Conservation (phyloP, 2,329 filamentous ascomycete species). For the Fusarium metavorans region DNA sequence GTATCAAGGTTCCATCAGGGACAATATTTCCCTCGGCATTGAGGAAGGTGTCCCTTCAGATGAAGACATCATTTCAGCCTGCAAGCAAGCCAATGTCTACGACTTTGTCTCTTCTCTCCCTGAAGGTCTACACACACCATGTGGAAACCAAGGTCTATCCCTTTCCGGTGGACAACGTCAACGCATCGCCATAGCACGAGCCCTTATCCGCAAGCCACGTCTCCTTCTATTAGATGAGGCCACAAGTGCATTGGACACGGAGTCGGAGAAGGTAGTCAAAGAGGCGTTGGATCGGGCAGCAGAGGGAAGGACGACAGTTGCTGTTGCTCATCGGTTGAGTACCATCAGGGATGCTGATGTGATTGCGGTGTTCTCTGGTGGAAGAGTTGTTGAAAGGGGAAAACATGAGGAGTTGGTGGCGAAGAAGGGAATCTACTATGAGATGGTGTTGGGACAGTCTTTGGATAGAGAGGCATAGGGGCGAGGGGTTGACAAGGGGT, state of each 20-base stretch:
- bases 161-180: slow-evolving; percentile 81
- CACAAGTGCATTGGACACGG: slow-evolving; percentile 72
- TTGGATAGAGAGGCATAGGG: slow-evolving; percentile 50
- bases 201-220: slow-evolving; percentile 73
- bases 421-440: slow-evolving; percentile 61
- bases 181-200: slow-evolving; percentile 78
- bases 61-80: slow-evolving; percentile 61
- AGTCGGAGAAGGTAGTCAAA: slow-evolving; percentile 75
- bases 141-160: slow-evolving; percentile 75
- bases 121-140: slow-evolving; percentile 71
- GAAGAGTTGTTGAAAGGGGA: slow-evolving; percentile 67
- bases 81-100: slow-evolving; percentile 66
- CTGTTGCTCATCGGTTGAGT: slow-evolving; percentile 72
- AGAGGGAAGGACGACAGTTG: slow-evolving; percentile 65
- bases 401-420: slow-evolving; percentile 69
- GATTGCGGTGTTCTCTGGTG: slow-evolving; percentile 69
- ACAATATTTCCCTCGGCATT: slow-evolving; percentile 66
- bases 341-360: slow-evolving; percentile 69
- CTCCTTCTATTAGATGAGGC: slow-evolving; percentile 81
- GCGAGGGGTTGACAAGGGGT: not conserved
- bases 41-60: slow-evolving; percentile 47
- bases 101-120: slow-evolving; percentile 68
- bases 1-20: slow-evolving; percentile 64
- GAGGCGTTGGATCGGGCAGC: slow-evolving; percentile 65
- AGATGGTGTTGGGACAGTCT: slow-evolving; percentile 63